Conservation (phyloP, 345 rosid genomes). For the Isatis tinctoria region DNA sequence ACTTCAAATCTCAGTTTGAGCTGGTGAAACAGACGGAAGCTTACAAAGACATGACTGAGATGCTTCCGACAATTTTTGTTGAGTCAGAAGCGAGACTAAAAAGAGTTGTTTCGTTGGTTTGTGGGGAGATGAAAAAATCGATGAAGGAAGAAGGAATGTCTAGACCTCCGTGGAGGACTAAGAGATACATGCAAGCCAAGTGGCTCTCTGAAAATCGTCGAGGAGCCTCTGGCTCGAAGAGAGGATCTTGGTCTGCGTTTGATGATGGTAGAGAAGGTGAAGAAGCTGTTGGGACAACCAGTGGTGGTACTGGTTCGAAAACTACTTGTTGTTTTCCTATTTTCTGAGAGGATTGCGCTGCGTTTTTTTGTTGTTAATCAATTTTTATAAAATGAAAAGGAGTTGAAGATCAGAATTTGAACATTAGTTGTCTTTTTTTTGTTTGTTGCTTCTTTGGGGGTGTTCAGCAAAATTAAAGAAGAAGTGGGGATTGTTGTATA, state of each 20-base stretch:
- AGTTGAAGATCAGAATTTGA: not conserved
- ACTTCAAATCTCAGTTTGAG: conserved; percentile 56
- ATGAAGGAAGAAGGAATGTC: conserved; percentile 41
- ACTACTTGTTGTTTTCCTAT: conserved; percentile 34
- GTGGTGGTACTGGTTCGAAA: not conserved
- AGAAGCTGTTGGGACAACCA: not conserved
- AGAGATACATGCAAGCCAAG: conserved; percentile 47
- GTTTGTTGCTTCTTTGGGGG: not conserved
- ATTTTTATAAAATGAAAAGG: not conserved
- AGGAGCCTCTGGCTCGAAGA: conserved; percentile 23
- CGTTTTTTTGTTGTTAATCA: not conserved
- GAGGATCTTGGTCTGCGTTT: conserved; percentile 13
- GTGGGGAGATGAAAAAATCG: conserved; percentile 42
- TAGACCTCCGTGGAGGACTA: conserved; percentile 56
- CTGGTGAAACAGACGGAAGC: conserved; percentile 36
- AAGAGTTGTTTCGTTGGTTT: conserved; percentile 36
- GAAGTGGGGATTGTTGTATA: not conserved
- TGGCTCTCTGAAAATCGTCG: conserved; percentile 47
- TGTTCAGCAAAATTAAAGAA: not conserved
- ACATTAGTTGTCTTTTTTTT: not conserved
- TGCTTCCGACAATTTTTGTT: conserved; percentile 39
- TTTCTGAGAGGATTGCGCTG: conserved; percentile 25
- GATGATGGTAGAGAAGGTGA: not conserved
- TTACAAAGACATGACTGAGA: conserved; percentile 37
- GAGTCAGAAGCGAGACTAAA: conserved; percentile 42